Percentiles rank a stretch among this genome's conserved stretches.
Conservation (phyloP, 1,284 basidiomycete species). For the Golubevia sp. region DNA sequence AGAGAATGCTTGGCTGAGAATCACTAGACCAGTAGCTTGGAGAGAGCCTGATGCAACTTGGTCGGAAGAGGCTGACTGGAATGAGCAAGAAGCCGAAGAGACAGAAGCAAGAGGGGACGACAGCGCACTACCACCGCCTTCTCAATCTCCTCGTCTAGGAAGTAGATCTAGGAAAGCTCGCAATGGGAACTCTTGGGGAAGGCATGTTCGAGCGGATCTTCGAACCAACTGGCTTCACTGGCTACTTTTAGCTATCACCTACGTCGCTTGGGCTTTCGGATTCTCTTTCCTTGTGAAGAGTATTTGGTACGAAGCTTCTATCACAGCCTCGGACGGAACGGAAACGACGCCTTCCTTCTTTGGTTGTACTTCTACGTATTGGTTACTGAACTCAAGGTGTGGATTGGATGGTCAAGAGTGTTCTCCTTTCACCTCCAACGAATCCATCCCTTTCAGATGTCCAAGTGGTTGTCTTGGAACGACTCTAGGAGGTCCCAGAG, state of each 20-base stretch:
- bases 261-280: constrained; percentile 42
- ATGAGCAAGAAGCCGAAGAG: too few species aligned
- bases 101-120: too few species aligned
- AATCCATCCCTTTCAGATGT: constrained; percentile 76
- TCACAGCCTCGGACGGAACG: background rate
- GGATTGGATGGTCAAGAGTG: constrained; percentile 75
- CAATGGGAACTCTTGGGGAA: too few species aligned
- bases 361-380: constrained; percentile 52
- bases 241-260: constrained; percentile 25
- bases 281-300: constrained; percentile 34
- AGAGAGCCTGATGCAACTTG: constrained; percentile 17
- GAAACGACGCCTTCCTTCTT: constrained; percentile 19
- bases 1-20: constrained; percentile 25
- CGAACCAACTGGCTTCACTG: constrained; percentile 40
- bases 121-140: too few species aligned
- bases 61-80: too few species aligned
- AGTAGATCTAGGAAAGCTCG: too few species aligned
- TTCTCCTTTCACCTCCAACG: constrained; percentile 69
- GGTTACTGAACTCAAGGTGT: constrained; percentile 65
- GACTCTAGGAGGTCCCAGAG: constrained; percentile 74
- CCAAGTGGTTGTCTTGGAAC: constrained; percentile 74
- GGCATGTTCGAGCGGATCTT: constrained; percentile 9
- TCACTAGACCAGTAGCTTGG: constrained; percentile 31
- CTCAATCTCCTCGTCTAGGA: too few species aligned
- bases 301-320: constrained; percentile 35